phyloP scores from a whole-genome alignment of 2,329 filamentous ascomycete genomes.

The Trichoderma atroviride region DNA sequence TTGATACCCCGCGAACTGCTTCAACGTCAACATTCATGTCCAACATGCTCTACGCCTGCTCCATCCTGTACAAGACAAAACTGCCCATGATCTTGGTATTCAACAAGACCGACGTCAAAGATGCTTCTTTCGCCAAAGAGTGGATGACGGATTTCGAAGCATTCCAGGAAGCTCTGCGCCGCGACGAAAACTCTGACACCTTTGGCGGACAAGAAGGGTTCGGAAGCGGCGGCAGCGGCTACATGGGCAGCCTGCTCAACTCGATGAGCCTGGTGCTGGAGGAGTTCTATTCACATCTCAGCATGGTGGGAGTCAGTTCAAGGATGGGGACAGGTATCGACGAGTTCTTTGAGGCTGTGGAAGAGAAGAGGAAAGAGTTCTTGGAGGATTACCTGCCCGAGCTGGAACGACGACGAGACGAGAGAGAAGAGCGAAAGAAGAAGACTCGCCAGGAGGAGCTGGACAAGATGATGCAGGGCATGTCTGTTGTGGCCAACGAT shows the following conservation, averaged over 20 bases:
- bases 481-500: conserved; percentile 53
- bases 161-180: conserved; percentile 82
- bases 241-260: conserved; percentile 94
- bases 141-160: conserved; percentile 99
- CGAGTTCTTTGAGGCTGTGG: conserved; percentile 89
- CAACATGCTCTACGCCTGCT: conserved; percentile 99
- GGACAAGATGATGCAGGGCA: conserved; percentile 92
- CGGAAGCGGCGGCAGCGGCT: conserved; percentile 77
- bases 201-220: conserved; percentile 73
- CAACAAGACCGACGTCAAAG: conserved; percentile 97
- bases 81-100: conserved; percentile 98
- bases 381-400: conserved; percentile 89
- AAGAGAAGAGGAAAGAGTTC: conserved; percentile 86
- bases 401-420: conserved; percentile 73
- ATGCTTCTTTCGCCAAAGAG: conserved; percentile 87
- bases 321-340: conserved; percentile 91
- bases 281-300: conserved; percentile 94
- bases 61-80: conserved; percentile 97
- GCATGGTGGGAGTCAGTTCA: conserved; percentile 88
- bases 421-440: conserved; percentile 75
- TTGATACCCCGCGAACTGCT: conserved; percentile 91
- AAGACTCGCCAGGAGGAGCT: conserved; percentile 77
- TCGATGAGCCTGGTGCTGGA: conserved; percentile 98
- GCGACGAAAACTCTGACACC: conserved; percentile 77
- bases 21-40: conserved; percentile 99